Evolutionary conservation across 2,329 filamentous ascomycete genomes (phyloP).

Genomic region (Sarocladium strictum): DNA sequence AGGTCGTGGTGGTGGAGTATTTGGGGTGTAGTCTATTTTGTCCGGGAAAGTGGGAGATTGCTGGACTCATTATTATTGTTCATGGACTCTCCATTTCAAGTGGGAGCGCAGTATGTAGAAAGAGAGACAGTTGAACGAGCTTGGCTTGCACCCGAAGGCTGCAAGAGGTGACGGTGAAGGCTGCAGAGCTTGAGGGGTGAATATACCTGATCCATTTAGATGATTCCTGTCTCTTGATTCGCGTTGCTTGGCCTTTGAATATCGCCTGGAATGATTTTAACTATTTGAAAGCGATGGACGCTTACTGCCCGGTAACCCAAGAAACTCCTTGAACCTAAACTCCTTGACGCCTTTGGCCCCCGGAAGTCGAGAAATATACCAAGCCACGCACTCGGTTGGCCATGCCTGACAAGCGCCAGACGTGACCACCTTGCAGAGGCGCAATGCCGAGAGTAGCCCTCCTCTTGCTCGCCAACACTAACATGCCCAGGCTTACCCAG

Average conservation of each 20-base stretch:
- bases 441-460: too few species aligned
- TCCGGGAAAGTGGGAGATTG: background rate
- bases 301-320: background rate
- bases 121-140: background rate
- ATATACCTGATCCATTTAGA: constrained; percentile 7
- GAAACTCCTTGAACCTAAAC: constrained; percentile 4
- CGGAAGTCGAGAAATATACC: background rate
- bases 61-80: background rate
- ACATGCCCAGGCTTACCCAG: too few species aligned
- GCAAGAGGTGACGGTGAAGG: background rate
- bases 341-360: background rate
- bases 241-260: background rate
- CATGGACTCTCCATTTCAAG: background rate
- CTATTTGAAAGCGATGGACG: background rate
- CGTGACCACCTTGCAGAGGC: too few species aligned
- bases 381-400: background rate
- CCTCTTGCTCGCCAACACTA: too few species aligned
- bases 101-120: background rate
- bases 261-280: background rate
- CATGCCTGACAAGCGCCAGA: too few species aligned
- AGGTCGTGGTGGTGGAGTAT: background rate
- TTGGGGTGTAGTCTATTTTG: background rate
- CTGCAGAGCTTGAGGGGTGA: background rate
- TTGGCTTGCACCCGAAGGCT: background rate
- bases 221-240: background rate